Evolutionary conservation across 2,329 filamentous ascomycete species (phyloP), one percentile per base, ranked within the genome.

Genomic region (Claviceps humidiphila): DNA sequence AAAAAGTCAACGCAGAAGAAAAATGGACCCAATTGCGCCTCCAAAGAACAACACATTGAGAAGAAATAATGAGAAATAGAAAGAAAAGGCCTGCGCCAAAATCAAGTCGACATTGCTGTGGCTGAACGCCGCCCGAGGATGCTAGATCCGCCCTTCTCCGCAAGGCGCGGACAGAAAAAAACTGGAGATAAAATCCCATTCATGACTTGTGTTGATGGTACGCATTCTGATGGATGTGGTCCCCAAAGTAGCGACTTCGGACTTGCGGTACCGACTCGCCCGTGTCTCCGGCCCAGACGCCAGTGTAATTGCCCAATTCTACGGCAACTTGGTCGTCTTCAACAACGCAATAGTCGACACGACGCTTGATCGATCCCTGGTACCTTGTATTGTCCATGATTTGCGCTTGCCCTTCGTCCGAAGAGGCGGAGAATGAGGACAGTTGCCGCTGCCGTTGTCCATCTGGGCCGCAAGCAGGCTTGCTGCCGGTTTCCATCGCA

Each of bases 291-390:
- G 58, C 54, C 58, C 58, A 60, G 16, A 58, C 47, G n/a, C 54
- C 58, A 8, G 58, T 60, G 30, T 60, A 60, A 44, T 60, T 59
- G 45, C 57, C 58, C 17, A 53, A 54, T 38, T 48, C 17, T 14
- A 46, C 39, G n/a, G 49, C 41, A 37, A 20, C 20, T 20, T 41
- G 17, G 17, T 53, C 56, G n/a, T 56, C 51, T 26, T 54, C 48
- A 37, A 51, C 34, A 41, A 57, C 56, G 26, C 38, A 54, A 42
- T 56, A 51, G 34, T 57, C 56, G 16, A 57, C 49, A 20, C 54
- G 52, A 24, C 52, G 47, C 53, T 57, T 51, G 43, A 57, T 57
- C 7, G 42, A 47, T 38, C 43, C 26, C 4, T 38, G 6, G 5
- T 47, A 37, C 37, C 47, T 54, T 4, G 34, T 5, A 14, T 20